Evolutionary conservation across 73 alveolate species (phyloP), one percentile per base, ranked within the genome.

Genomic region (Paraurostyla sp.): DNA sequence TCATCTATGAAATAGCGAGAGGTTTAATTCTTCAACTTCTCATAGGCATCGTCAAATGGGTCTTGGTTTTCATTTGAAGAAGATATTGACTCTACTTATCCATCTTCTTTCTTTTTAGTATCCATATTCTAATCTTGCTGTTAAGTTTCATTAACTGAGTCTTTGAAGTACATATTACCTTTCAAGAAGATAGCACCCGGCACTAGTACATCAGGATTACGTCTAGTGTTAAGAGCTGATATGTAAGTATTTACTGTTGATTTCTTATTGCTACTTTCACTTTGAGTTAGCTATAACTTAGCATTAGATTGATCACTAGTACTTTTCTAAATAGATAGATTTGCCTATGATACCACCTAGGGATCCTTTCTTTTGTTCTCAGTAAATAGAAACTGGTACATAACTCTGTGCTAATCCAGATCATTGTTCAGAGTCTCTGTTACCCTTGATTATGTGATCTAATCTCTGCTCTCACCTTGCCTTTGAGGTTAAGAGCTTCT

Each of bases 201-300:
- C 32, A 80, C 35, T 7, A 85, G 30, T 4, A 85, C 27, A 69
- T 85, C 93, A 51, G 93, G 93, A 40, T 85, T 85, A 15, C 81
- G 22, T 23, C 59, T 23, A 3, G 93, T 25, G 46, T 71, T 46
- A 30, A 85, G 51, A 13, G 88, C 22, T 65, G 84, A 32, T 30
- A 85, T 73, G 71, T 73, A 85, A 46, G 20, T 13, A 13, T 46
- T 75, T 6, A 41, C 62, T 3, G 41, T 38, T n/a, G 9, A n/a
- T 36, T 69, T 33, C 41, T 43, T n/a, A n/a, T n/a, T n/a, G n/a
- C n/a, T n/a, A n/a, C n/a, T n/a, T n/a, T n/a, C n/a, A n/a, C n/a
- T n/a, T n/a, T n/a, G n/a, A n/a, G n/a, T n/a, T n/a, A n/a, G n/a
- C n/a, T n/a, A n/a, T n/a, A n/a, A n/a, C n/a, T n/a, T n/a, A n/a